Base-by-base conservation (phyloP, 441 rosid species). In the Bruguiera hainesii region DNA sequence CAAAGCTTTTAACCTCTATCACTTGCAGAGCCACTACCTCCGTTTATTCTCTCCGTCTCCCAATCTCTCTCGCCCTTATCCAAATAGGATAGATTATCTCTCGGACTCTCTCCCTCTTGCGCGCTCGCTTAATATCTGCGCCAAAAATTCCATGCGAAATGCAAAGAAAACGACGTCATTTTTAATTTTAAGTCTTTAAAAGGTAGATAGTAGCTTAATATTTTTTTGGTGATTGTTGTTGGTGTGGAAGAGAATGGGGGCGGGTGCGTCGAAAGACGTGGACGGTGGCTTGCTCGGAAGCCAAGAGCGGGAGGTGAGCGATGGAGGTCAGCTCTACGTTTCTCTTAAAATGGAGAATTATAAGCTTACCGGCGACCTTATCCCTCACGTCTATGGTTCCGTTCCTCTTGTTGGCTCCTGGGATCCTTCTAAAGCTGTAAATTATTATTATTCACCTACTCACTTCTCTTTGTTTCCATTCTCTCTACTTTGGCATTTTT, bases 351-450 rank as follows among this genome's bases (percentile, higher is more conserved):
- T 91, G 97, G 98, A 89, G 81, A 90, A 86, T 64, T 84, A 81
- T 65, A 91, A 80, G 84, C 87, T 78, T 50, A 87, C 87, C 72
- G 86, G 85, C 26, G 97, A 89, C 75, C 94, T 94, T 67, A 76
- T 84, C 70, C 99, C 99, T 82, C 98, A 94, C 66, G 88, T 89
- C 48, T 91, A 86, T 64, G 99, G 98, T 76, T 91, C 99, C 52
- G 87, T 82, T 55, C 96, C 91, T 67, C 86, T 95, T 57, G 81
- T 92, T 62, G 99, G 98, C 59, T 95, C 96, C 20, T 95, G 98
- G 98, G 98, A 95, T 83, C 71, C 95, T 73, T 81, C 97, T 23
- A 90, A 81, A 84, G 91, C 98, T 63, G 98, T 90, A 78, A 81
- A 46, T 52, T 19, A 13, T 8, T 60, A 31, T 42, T 1, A 28